Base-by-base conservation (phyloP, 495 filamentous ascomycete genomes). In the Neurospora sp. region DNA sequence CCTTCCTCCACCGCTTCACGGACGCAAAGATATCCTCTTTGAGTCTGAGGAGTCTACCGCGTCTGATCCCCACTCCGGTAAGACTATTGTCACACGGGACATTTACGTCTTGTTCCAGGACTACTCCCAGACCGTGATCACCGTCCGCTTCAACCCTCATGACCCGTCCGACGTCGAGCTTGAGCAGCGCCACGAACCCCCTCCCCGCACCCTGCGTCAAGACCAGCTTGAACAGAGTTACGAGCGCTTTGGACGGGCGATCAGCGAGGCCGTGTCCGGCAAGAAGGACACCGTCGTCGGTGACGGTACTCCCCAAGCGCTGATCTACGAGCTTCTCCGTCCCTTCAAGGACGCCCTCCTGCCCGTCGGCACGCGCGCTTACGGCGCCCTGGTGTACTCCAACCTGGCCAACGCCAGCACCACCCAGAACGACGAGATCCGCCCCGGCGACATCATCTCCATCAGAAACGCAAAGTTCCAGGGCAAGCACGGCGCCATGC, bases 391-490 rank as follows among this genome's bases (percentile, higher is more conserved):
- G 66, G 93, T 99, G 28, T 99, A 99, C 80, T 88, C 91, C 71
- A 99, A 99, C 76, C 83, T 98, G 54, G 96, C 93, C 76, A 99
- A 99, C 79, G 95, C 96, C 8, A 92, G 91, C 7, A 92, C 94
- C 4, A 90, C 91, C 74, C 92, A 96, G 78, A 91, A 93, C 78
- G 96, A 98, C 78, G 94, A 98, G 85, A 99, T 99, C 77, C 90
- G 96, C 8, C 87, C 95, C 0, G 96, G 96, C 71, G 96, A 99
- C 79, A 93, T 99, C 75, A 88, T 99, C 48, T 95, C 92, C 66
- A 92, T 98, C 80, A 91, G 96, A 69, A 98, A 99, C 74, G 92
- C 95, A 15, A 92, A 90, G 76, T 98, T 99, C 84, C 93, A 98
- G 80, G 96, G 96, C 39, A 96, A 99, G 80, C 93, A 94, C 74